Evolutionary conservation across 306 rosid species (phyloP).

Genomic region (Spatholobus suberectus): DNA sequence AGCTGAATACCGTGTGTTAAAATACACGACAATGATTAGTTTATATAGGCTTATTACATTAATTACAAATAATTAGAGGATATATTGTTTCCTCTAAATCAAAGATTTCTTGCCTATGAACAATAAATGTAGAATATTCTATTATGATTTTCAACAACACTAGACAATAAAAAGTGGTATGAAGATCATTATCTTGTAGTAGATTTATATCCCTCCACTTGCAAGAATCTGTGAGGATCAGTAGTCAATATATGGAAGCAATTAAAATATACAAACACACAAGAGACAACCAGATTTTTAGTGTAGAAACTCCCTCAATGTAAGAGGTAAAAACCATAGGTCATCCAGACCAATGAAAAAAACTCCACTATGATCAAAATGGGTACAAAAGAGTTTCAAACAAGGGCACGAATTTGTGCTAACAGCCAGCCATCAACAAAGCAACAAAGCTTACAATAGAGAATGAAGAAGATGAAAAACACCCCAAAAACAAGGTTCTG

Average conservation of each 20-base stretch:
- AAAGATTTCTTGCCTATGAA: too few species aligned
- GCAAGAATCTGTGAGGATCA: background rate
- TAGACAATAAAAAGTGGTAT: background rate
- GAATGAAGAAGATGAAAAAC: background rate
- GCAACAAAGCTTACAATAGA: background rate
- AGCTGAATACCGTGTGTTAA: too few species aligned
- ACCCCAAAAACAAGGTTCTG: background rate
- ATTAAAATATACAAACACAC: background rate
- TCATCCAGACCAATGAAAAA: background rate
- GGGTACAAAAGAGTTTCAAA: background rate
- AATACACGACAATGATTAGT: too few species aligned
- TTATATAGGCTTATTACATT: too few species aligned
- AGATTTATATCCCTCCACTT: background rate
- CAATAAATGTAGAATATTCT: too few species aligned
- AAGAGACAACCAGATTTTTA: background rate
- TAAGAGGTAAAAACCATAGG: background rate
- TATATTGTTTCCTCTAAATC: too few species aligned
- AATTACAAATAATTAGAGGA: too few species aligned
- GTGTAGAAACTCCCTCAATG: background rate
- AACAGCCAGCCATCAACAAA: background rate
- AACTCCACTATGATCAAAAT: background rate
- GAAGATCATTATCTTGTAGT: conserved; percentile 10
- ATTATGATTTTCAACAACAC: too few species aligned
- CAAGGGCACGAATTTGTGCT: background rate
- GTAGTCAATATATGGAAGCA: background rate